A percentile compares a stretch with the other conserved stretches of the same genome.
Conservation (phyloP, 2,329 filamentous ascomycete genomes). For the Epichloe sibirici region DNA sequence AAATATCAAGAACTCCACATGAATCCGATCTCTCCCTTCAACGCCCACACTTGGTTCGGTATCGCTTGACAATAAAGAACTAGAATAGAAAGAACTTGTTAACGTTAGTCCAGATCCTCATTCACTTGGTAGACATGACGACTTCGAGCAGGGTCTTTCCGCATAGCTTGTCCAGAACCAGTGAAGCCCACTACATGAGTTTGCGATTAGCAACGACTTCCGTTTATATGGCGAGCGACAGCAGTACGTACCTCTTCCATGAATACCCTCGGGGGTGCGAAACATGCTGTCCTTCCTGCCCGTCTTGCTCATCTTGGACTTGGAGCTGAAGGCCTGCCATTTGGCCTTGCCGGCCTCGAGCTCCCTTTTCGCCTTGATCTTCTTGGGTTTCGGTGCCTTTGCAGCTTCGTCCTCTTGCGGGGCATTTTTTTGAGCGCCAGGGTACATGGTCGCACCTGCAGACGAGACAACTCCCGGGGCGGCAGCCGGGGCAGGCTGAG, state of each 20-base stretch:
- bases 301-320: conserved; percentile 55
- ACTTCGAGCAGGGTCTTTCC: conserved; percentile 72
- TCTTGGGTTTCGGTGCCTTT: conserved; percentile 72
- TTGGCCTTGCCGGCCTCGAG: conserved; percentile 83
- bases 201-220: conserved; percentile 10
- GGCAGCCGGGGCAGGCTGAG: conserved; percentile 37
- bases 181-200: conserved; percentile 71
- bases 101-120: conserved; percentile 55
- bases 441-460: conserved; percentile 44
- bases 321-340: conserved; percentile 86
- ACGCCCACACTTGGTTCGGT: conserved; percentile 7
- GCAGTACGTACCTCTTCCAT: conserved; percentile 60
- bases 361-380: conserved; percentile 82
- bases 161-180: conserved; percentile 90
- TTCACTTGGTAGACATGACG: conserved; percentile 75
- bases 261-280: conserved; percentile 74
- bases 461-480: conserved; percentile 37
- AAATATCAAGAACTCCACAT: conserved; percentile 11
- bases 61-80: conserved; percentile 2
- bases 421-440: conserved; percentile 48
- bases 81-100: background rate
- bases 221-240: background rate
- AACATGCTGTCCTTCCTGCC: conserved; percentile 95
- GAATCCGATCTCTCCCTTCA: conserved; percentile 9
- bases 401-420: conserved; percentile 52